Base-by-base conservation (phyloP, 2,329 filamentous ascomycete genomes). In the Didymella segeticola region DNA sequence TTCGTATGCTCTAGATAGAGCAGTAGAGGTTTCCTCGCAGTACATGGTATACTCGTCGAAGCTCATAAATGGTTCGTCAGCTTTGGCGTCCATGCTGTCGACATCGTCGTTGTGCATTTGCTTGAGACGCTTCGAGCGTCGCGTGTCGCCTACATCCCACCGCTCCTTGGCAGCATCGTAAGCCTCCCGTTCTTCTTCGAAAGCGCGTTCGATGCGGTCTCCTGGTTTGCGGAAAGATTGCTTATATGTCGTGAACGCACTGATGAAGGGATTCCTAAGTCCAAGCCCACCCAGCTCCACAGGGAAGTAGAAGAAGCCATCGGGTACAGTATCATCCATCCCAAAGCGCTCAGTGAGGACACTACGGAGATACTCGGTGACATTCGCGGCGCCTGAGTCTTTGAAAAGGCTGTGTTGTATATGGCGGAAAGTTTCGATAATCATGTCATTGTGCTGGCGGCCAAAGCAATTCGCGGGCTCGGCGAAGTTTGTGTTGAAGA, bases 401-500 rank as follows among this genome's bases (percentile, higher is more conserved):
- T 75, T 70, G 61, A 86, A 86, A 2, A 86, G 66, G 2, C 73
- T 69, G 17, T 70, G 70, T 61, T 86, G 83, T 43, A 86, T 84
- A 27, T 78, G 75, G 31, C 75, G 75, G 46, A 85, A 77, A 0
- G 82, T 82, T 3, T 73, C 68, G 46, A 86, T 75, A 49, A 83
- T 80, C 73, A 79, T 80, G 57, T 85, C 80, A 47, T 86, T 78
- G 62, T 86, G 84, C 33, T 76, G 70, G 17, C 78, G 77, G 0
- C 82, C 82, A 56, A 85, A 83, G 57, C 81, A 83, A 51, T 80
- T 77, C 12, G 82, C 80, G 3, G 83, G 79, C 47, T 79, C 79
- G 7, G 80, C 83, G 54, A 86, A 85, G 61, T 85, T 86, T 58
- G 80, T 81, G 45, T 75, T 74, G 64, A 86, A 85, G 68, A 86